Base-by-base conservation (phyloP, 129 eudicot species). In the Flaveria linearis region DNA sequence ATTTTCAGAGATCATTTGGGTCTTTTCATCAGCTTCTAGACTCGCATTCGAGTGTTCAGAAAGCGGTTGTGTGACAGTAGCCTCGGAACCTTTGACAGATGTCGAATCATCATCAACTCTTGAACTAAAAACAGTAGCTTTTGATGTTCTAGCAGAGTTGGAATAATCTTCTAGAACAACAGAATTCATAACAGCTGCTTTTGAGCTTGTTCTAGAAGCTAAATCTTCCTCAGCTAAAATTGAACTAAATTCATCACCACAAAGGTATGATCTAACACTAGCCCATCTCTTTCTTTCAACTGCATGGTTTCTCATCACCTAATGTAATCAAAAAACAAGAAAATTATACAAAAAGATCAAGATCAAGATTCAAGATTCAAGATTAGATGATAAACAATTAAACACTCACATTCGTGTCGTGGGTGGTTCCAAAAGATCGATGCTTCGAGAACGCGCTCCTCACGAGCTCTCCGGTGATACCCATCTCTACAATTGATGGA, bases 381-480 rank as follows among this genome's bases (percentile, higher is more conserved):
- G 41, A 36, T 36, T 36, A 36, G 41, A 36, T 36, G 6, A 36
- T 43, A 2, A 47, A 12, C 30, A 13, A 41, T 25, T 9, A n/a
- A 57, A 2, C 12, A 71, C 87, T 88, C 57, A 86, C 91, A 81
- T 76, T 80, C 68, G 76, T 80, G 57, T 80, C 91, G 20, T 83
- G 89, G 68, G 81, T 76, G 18, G 79, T 80, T 70, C 80, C 83
- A 7, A 71, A 36, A 50, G 87, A 83, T 71, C 82, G 82, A 74
- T 86, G 84, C 55, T 87, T 89, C 15, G 91, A 89, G 88, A 92
- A 87, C 25, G 86, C 92, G 60, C 86, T 92, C 80, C 86, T 82
- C n/a, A 91, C 92, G 15, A 88, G 88, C 81, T 85, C 90, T 76
- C 97, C 90, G 11, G 94, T 88, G 83, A 88, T 85, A 3, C 97